These are phyloP conservation scores for Penicillium sp. DNA, from an alignment of 2,329 filamentous ascomycete genomes.

Conservation along the genomic window DNA sequence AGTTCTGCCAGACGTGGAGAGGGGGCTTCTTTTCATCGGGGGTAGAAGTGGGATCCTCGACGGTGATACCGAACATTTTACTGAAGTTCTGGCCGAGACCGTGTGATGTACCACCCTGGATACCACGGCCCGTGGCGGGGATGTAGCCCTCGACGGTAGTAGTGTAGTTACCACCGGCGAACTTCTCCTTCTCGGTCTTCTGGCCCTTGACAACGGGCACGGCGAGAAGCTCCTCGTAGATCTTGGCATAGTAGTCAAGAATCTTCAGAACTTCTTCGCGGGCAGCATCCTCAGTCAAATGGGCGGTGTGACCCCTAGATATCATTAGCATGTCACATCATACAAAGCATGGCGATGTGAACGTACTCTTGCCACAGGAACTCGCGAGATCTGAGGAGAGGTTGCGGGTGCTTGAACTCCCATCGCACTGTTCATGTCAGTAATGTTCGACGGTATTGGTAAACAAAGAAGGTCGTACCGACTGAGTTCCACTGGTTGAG, in stretches of 20 bases:
- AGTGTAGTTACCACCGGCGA: conserved; percentile 93
- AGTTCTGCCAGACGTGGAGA: conserved; percentile 95
- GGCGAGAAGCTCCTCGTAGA: conserved; percentile 91
- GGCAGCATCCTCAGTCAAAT: conserved; percentile 77
- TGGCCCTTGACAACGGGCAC: conserved; percentile 88
- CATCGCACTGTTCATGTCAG: conserved; percentile 46
- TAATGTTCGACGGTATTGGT: background rate
- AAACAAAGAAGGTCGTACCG: conserved; percentile 28
- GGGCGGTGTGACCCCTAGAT: conserved; percentile 71
- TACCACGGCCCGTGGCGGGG: conserved; percentile 88
- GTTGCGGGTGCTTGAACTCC: conserved; percentile 90
- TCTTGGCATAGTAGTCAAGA: conserved; percentile 82
- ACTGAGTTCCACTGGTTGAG: conserved; percentile 98
- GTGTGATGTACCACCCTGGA: conserved; percentile 94
- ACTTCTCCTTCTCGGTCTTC: conserved; percentile 98
- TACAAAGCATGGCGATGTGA: background rate
- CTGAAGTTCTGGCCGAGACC: conserved; percentile 96
- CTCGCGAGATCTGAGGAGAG: conserved; percentile 86
- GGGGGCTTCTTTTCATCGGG: conserved; percentile 71
- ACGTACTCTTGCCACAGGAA: conserved; percentile 86
- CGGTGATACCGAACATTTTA: conserved; percentile 98
- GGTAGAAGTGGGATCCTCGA: conserved; percentile 77
- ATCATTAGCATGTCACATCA: background rate
- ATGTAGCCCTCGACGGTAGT: conserved; percentile 97
- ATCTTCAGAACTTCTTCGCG: conserved; percentile 87